Conservation (phyloP, 2,329 filamentous ascomycete species). For the Scortechinia acanthostroma region DNA sequence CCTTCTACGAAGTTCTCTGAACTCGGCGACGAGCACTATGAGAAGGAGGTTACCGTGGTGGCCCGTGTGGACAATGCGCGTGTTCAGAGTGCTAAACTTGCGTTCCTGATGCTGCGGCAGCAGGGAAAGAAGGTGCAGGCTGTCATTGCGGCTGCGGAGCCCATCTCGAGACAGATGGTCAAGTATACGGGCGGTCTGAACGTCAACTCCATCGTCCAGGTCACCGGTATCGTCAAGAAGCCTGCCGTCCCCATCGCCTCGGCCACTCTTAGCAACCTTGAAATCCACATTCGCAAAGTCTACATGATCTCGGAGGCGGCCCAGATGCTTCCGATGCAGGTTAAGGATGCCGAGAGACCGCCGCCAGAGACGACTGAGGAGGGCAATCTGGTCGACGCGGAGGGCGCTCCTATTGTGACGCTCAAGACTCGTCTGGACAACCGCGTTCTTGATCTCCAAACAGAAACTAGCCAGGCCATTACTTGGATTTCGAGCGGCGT, state of each 20-base stretch:
- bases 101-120: slow-evolving; percentile 52
- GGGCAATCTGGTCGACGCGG: background rate
- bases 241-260: slow-evolving; percentile 53
- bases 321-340: slow-evolving; percentile 48
- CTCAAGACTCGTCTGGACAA: slow-evolving; percentile 60
- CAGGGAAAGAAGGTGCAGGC: slow-evolving; percentile 55
- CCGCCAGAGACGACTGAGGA: background rate
- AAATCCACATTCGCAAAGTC: slow-evolving; percentile 54
- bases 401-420: slow-evolving; percentile 40
- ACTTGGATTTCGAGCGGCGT: slow-evolving; percentile 57
- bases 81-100: slow-evolving; percentile 56
- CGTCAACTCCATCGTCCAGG: slow-evolving; percentile 50
- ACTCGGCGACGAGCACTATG: slow-evolving; percentile 31
- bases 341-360: slow-evolving; percentile 33
- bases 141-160: slow-evolving; percentile 35
- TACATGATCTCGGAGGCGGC: slow-evolving; percentile 51
- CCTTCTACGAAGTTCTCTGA: slow-evolving; percentile 34
- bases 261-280: slow-evolving; percentile 48
- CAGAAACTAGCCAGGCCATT: slow-evolving; percentile 58
- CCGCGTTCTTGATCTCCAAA: slow-evolving; percentile 54
- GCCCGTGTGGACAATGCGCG: slow-evolving; percentile 55
- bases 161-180: slow-evolving; percentile 54
- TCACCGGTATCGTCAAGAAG: slow-evolving; percentile 54
- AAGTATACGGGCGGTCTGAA: slow-evolving; percentile 51
- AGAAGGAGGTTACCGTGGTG: slow-evolving; percentile 47